phyloP scores from a whole-genome alignment of 306 rosid genomes.

The Malus fusca region DNA sequence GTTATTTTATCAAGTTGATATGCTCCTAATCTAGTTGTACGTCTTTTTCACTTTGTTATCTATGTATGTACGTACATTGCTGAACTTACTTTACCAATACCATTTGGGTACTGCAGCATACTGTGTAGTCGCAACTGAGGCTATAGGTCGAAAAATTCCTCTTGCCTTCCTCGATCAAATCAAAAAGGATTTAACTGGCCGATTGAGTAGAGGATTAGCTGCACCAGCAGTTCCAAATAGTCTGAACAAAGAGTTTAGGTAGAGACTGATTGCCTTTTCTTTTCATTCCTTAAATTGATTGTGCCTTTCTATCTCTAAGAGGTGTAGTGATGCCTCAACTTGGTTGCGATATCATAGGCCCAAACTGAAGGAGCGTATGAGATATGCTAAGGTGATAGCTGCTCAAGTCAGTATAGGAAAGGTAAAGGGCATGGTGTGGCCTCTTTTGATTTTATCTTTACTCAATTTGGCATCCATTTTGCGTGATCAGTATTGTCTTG shows the following conservation, averaged over 20 bases:
- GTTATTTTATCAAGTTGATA: constrained; percentile 20
- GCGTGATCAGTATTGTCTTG: no score
- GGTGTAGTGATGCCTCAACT: constrained; percentile 7
- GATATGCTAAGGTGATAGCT: constrained; percentile 66
- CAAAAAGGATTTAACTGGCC: constrained; percentile 71
- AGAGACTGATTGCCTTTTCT: constrained; percentile 3
- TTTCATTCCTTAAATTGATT: not conserved
- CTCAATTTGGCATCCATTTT: no score
- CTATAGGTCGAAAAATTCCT: constrained; percentile 71
- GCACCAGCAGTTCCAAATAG: constrained; percentile 59
- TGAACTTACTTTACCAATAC: constrained; percentile 18
- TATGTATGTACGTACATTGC: not conserved
- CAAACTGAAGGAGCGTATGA: constrained; percentile 90
- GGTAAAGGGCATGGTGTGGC: constrained; percentile 24
- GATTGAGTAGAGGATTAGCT: constrained; percentile 79
- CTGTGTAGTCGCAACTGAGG: constrained; percentile 79
- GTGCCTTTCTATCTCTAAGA: not conserved
- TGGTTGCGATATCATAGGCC: constrained; percentile 29
- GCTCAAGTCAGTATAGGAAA: constrained; percentile 91
- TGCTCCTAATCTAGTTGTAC: no score
- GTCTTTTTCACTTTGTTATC: not conserved
- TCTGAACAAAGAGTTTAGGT: constrained; percentile 83
- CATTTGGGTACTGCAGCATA: constrained; percentile 46
- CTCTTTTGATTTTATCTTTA: not conserved
- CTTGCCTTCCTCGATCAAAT: constrained; percentile 79